A percentile compares a stretch with the other conserved stretches of the same genome.
Evolutionary conservation across 1,284 basidiomycete species (phyloP).

Genomic region (Heterobasidion annosum): DNA sequence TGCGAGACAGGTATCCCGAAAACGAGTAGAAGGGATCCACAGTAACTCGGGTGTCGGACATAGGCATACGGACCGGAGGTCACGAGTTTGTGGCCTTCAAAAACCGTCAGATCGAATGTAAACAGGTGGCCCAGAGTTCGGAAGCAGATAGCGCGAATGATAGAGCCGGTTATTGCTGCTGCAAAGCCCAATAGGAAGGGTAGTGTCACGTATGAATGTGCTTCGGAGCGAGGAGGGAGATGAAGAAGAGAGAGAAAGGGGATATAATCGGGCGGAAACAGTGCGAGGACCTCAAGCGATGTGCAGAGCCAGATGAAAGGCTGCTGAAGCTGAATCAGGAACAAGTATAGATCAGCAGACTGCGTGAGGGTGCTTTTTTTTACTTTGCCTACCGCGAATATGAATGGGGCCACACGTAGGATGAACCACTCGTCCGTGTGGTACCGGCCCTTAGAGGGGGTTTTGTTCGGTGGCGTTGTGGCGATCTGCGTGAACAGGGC

Average conservation of each 20-base stretch:
- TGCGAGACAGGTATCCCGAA: slow-evolving; percentile 43
- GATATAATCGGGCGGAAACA: slow-evolving; percentile 25
- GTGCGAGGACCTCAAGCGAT: slow-evolving; percentile 37
- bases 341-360: background rate
- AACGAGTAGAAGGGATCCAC: slow-evolving; percentile 25
- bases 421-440: slow-evolving; percentile 44
- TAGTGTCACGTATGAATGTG: slow-evolving; percentile 24
- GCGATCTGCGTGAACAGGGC: slow-evolving; percentile 44
- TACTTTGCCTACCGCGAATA: slow-evolving; percentile 38
- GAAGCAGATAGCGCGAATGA: slow-evolving; percentile 29
- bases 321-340: slow-evolving; percentile 34
- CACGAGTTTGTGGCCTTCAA: slow-evolving; percentile 45
- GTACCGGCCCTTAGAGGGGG: slow-evolving; percentile 39
- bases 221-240: background rate
- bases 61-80: slow-evolving; percentile 43
- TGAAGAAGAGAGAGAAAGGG: slow-evolving; percentile 13
- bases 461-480: slow-evolving; percentile 51
- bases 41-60: slow-evolving; percentile 30
- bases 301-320: slow-evolving; percentile 41
- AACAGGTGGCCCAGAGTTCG: slow-evolving; percentile 40
- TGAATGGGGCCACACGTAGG: slow-evolving; percentile 45
- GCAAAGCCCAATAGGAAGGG: slow-evolving; percentile 41
- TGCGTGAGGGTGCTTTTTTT: background rate
- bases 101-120: slow-evolving; percentile 54
- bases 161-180: slow-evolving; percentile 35